Evolutionary conservation across 805 yeast species (phyloP).

Genomic region (Metschnikowia aberdeeniae): DNA sequence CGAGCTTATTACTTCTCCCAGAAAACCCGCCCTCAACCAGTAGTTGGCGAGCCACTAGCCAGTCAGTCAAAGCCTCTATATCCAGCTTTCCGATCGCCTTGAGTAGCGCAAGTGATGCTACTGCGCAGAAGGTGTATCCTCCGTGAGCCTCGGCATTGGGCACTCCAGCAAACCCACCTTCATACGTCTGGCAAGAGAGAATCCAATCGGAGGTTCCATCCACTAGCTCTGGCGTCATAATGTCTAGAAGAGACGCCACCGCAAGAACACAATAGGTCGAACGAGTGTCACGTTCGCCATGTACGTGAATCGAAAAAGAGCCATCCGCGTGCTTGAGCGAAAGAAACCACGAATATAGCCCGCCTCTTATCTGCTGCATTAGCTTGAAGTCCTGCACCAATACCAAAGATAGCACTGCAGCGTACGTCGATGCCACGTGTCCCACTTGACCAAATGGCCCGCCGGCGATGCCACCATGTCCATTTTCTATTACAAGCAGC

Average conservation of each 20-base stretch:
- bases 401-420: slow-evolving; percentile 63
- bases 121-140: slow-evolving; percentile 90
- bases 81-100: slow-evolving; percentile 35
- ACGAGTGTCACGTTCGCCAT: slow-evolving; percentile 84
- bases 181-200: slow-evolving; percentile 74
- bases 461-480: slow-evolving; percentile 70
- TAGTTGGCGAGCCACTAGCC: slow-evolving; percentile 72
- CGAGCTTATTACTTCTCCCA: slow-evolving; percentile 90
- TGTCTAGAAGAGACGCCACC: slow-evolving; percentile 60
- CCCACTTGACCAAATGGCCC: slow-evolving; percentile 73
- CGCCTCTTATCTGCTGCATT: slow-evolving; percentile 28
- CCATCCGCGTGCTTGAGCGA: slow-evolving; percentile 65
- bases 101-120: slow-evolving; percentile 55
- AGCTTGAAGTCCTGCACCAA: slow-evolving; percentile 39
- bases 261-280: slow-evolving; percentile 85
- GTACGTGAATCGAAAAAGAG: slow-evolving; percentile 65
- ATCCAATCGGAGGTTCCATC: slow-evolving; percentile 59
- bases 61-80: slow-evolving; percentile 48
- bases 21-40: slow-evolving; percentile 78
- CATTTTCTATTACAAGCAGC: slow-evolving; percentile 26
- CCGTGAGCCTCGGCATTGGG: slow-evolving; percentile 91
- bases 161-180: slow-evolving; percentile 91
- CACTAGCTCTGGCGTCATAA: slow-evolving; percentile 57
- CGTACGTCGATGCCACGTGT: slow-evolving; percentile 82
- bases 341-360: slow-evolving; percentile 62